These are phyloP conservation scores for Pleurotus platypus DNA, from an alignment of 768 basidiomycete genomes.

Conservation along the genomic window DNA sequence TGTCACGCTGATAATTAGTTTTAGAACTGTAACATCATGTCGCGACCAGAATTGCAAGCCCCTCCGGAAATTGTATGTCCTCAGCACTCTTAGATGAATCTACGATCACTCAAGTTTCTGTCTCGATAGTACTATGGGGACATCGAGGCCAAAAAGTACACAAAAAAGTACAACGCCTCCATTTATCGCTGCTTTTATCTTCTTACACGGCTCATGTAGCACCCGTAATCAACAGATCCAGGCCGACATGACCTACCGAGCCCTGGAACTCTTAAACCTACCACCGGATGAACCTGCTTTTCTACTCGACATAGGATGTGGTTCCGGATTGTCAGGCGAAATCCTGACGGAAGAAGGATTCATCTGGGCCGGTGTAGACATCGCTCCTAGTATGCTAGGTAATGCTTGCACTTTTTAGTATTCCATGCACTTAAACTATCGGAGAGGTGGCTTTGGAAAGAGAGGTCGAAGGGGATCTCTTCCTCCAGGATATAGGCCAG, in stretches of 20 bases:
- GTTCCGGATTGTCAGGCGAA: slow-evolving; percentile 94
- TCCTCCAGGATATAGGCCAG: slow-evolving; percentile 96
- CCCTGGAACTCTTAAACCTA: slow-evolving; percentile 84
- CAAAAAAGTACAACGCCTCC: slow-evolving; percentile 66
- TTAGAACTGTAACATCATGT: slow-evolving; percentile 44
- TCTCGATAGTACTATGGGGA: slow-evolving; percentile 89
- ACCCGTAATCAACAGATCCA: slow-evolving; percentile 96
- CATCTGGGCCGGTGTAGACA: slow-evolving; percentile 90
- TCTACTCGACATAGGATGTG: slow-evolving; percentile 94
- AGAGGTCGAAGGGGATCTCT: slow-evolving; percentile 94
- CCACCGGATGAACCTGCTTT: slow-evolving; percentile 78
- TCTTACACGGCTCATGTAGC: slow-evolving; percentile 34
- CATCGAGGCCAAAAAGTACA: slow-evolving; percentile 93
- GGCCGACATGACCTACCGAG: slow-evolving; percentile 95
- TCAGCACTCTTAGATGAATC: neutral
- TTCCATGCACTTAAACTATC: neutral
- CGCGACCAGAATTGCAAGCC: slow-evolving; percentile 82
- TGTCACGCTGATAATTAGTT: too few species aligned
- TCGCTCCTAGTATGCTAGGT: slow-evolving; percentile 97
- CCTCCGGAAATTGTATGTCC: slow-evolving; percentile 85
- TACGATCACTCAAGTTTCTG: too few species aligned
- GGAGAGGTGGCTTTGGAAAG: slow-evolving; percentile 93
- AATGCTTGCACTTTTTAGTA: slow-evolving; percentile 8
- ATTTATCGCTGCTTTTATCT: slow-evolving; percentile 9
- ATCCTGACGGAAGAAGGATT: slow-evolving; percentile 94